Evolutionary conservation across 352 stramenopile genomes (phyloP).

Genomic region (Phytophthora pini): DNA sequence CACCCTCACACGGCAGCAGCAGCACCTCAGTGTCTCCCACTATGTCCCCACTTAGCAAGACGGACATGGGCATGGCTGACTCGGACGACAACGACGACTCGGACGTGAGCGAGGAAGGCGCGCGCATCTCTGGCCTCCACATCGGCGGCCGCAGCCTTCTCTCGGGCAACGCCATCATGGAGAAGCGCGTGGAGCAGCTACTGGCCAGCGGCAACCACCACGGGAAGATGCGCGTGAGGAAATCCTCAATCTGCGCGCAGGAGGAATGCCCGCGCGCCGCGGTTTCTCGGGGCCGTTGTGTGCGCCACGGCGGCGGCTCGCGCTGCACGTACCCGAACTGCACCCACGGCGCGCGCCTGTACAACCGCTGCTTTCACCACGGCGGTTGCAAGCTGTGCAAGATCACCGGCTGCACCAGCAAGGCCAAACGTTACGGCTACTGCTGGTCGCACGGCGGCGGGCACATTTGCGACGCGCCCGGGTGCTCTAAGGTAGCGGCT

Average conservation of each 20-base stretch:
- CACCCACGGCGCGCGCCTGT: conserved; percentile 60
- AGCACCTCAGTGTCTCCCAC: conserved; percentile 40
- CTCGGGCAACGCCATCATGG: conserved; percentile 51
- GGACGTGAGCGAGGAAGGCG: conserved; percentile 42
- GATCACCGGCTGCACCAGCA: conserved; percentile 64
- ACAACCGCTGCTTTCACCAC: conserved; percentile 76
- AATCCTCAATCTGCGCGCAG: conserved; percentile 66
- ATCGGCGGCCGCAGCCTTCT: conserved; percentile 64
- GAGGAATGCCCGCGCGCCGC: conserved; percentile 56
- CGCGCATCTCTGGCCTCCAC: conserved; percentile 43
- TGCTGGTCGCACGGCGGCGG: conserved; percentile 76
- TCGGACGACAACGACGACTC: conserved; percentile 39
- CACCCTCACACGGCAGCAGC: conserved; percentile 14
- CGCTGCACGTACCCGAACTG: conserved; percentile 67
- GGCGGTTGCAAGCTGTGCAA: conserved; percentile 73
- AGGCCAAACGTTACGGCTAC: conserved; percentile 76
- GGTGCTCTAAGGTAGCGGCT: conserved; percentile 71
- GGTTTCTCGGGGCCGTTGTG: conserved; percentile 60
- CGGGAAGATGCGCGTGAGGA: conserved; percentile 74
- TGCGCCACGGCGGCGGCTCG: conserved; percentile 61
- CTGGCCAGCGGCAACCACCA: conserved; percentile 64
- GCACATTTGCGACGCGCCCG: conserved; percentile 58
- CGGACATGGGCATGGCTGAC: conserved; percentile 40
- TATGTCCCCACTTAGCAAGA: conserved; percentile 58
- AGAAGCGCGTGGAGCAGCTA: conserved; percentile 65